Conservation (phyloP, 1,284 basidiomycete species). For the Papiliotrema fonsecae region DNA sequence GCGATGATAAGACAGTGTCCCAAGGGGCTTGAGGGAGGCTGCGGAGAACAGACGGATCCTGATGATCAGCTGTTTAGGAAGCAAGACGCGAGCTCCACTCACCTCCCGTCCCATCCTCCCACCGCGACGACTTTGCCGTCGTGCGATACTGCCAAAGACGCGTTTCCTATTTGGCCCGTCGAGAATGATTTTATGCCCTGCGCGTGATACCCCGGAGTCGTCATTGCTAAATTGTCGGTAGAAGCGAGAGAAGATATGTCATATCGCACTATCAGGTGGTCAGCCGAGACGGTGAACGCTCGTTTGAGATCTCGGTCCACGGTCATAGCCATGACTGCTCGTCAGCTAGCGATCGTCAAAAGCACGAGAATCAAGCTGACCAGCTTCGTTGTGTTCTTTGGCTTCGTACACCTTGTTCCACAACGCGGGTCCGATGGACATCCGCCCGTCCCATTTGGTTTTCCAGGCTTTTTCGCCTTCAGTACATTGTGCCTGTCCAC, state of each 20-base stretch:
- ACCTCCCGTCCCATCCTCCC: constrained; percentile 87
- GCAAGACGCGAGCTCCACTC: constrained; percentile 29
- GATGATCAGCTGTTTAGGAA: constrained; percentile 3
- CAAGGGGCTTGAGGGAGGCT: constrained; percentile 68
- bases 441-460: constrained; percentile 1
- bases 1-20: constrained; percentile 73
- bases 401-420: constrained; percentile 7
- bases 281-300: constrained; percentile 75
- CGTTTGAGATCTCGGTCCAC: constrained; percentile 59
- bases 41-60: constrained; percentile 75
- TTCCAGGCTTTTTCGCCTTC: constrained; percentile 1
- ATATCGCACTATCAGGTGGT: constrained; percentile 70
- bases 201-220: too few relatives aligned
- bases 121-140: constrained; percentile 72
- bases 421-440: constrained; percentile 1
- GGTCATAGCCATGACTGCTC: constrained; percentile 77
- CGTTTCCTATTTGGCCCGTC: constrained; percentile 76
- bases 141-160: constrained; percentile 64
- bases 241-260: constrained; percentile 16
- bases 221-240: too few relatives aligned
- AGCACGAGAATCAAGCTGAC: constrained; percentile 50
- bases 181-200: constrained; percentile 20
- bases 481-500: constrained; percentile 16
- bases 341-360: background rate
- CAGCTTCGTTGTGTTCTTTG: constrained; percentile 53